Base-by-base conservation (phyloP, 305 asterid genomes). In the Nicotiana rustica region DNA sequence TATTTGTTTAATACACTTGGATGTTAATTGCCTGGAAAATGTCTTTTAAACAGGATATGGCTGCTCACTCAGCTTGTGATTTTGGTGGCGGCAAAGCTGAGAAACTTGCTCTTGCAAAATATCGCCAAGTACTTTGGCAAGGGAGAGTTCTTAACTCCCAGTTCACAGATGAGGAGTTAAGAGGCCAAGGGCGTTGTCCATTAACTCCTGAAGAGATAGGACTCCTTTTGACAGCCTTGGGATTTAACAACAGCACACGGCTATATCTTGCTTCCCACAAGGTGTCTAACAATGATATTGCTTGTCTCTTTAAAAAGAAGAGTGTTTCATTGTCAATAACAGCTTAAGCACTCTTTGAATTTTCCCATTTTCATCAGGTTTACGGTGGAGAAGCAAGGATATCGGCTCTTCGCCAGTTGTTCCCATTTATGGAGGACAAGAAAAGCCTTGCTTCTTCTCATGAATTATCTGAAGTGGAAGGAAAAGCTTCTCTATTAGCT, bases 11-110 rank as follows among this genome's bases (percentile, higher is more conserved):
- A 17, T 77, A 29, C 33, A 77, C 35, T 17, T 56, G 52, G 67
- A 25, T 56, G n/a, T 56, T 77, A 17, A 77, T 55, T 56, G 52
- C 0, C 67, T 56, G 67, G 55, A 77, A 31, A 31, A 31, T 9
- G 0, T 56, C 33, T 31, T 55, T 73, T 82, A 52, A 29, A 29
- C 86, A 96, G 99, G 99, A 96, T 86, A 96, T 96, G 99, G 98
- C 99, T 87, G 97, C 99, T 4, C 99, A 94, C 88, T 94, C 98
- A 62, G 98, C 99, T 47, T 94, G 98, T 69, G 98, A 96, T 85
- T 96, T 96, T 82, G 98, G 98, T 59, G 99, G 99, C 21, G 99
- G 99, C 36, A 92, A 91, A 86, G 98, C 97, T 65, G 99, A 96
- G 86, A 92, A 92, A 38, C 86, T 92, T 84, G 97, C 98, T 56